These are phyloP conservation scores for Aureobasidium sp. DNA, from an alignment of 2,329 filamentous ascomycete species.

Conservation along the genomic window DNA sequence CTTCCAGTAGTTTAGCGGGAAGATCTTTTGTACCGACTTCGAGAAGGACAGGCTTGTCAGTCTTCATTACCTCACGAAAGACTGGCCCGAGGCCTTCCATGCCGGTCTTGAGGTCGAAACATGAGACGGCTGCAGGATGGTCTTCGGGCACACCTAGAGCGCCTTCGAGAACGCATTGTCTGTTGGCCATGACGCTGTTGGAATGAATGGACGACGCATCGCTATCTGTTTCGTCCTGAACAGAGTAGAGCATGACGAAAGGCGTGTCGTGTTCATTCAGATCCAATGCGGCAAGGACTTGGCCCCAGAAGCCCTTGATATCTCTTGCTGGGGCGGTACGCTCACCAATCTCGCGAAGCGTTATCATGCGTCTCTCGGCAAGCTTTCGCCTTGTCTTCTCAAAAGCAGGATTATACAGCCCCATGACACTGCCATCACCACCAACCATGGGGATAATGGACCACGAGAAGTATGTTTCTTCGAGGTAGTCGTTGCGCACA, in stretches of 20 bases:
- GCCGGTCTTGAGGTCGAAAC: slow-evolving; percentile 62
- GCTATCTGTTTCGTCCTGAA: slow-evolving; percentile 63
- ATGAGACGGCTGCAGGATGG: slow-evolving; percentile 54
- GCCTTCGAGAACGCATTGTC: slow-evolving; percentile 63
- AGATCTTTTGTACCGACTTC: slow-evolving; percentile 59
- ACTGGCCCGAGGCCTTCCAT: slow-evolving; percentile 69
- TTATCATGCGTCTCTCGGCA: slow-evolving; percentile 72
- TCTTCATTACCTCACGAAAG: slow-evolving; percentile 68
- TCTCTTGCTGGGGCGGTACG: slow-evolving; percentile 65
- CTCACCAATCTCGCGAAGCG: slow-evolving; percentile 69
- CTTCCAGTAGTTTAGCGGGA: slow-evolving; percentile 57
- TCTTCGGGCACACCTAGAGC: slow-evolving; percentile 59
- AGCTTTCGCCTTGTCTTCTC: slow-evolving; percentile 75
- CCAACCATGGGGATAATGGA: slow-evolving; percentile 72
- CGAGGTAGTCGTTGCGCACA: slow-evolving; percentile 59
- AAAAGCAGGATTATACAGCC: slow-evolving; percentile 72
- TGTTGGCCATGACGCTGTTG: slow-evolving; percentile 50
- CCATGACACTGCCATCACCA: slow-evolving; percentile 56
- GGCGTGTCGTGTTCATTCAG: slow-evolving; percentile 71
- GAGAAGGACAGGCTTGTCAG: slow-evolving; percentile 59
- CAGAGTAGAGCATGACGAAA: slow-evolving; percentile 70
- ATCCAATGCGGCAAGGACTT: slow-evolving; percentile 61
- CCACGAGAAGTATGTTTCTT: slow-evolving; percentile 81
- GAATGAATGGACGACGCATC: slow-evolving; percentile 67
- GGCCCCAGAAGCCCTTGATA: slow-evolving; percentile 65